Conservation (phyloP, 331 rosid species). For the Prunus yedoensis region DNA sequence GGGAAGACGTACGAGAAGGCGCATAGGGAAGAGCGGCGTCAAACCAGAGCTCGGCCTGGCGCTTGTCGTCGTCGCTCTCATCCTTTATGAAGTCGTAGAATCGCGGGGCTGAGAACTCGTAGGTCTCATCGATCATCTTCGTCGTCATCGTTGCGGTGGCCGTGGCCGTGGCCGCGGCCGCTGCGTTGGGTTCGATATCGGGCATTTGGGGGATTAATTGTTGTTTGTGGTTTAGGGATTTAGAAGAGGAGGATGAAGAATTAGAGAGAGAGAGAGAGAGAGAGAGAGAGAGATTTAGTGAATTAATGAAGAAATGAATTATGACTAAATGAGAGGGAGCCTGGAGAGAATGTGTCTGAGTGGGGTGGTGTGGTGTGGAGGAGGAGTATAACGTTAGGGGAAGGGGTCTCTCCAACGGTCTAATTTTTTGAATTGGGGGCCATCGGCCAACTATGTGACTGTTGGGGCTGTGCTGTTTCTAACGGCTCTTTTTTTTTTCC, state of each 20-base stretch:
- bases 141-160: neutral
- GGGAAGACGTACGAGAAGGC: conserved; percentile 72
- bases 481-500: conserved; percentile 41
- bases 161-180: neutral
- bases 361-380: neutral
- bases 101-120: conserved; percentile 83
- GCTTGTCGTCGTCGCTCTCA: conserved; percentile 54
- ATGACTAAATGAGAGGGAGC: conserved; percentile 3
- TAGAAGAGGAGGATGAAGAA: neutral
- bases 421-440: conserved; percentile 35
- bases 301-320: neutral
- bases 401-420: conserved; percentile 37
- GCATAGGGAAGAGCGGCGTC: conserved; percentile 69
- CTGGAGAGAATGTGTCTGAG: neutral
- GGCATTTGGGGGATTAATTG: neutral
- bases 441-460: conserved; percentile 31
- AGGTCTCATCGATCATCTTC: conserved; percentile 58
- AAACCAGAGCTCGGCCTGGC: conserved; percentile 85
- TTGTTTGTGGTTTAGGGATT: neutral
- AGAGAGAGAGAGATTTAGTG: neutral
- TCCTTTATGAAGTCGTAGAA: conserved; percentile 67
- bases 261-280: neutral
- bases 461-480: neutral
- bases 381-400: conserved; percentile 14
- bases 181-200: conserved; percentile 1